Conservation (phyloP, 176 grass and related monocot genomes). For the Aechmea fasciata region DNA sequence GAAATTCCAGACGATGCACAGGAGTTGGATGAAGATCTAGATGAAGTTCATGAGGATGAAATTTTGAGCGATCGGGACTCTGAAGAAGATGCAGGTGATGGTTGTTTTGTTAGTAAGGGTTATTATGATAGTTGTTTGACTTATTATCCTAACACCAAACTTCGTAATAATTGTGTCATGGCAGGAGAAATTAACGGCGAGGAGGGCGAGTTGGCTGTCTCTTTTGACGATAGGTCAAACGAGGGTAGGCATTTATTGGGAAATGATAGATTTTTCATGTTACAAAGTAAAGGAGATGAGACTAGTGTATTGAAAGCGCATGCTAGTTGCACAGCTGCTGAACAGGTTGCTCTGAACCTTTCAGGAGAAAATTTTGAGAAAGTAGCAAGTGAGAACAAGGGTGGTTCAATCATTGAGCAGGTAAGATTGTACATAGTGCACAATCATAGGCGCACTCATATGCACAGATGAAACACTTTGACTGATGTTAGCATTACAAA, state of each 20-base stretch:
- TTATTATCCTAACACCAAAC: too few species aligned
- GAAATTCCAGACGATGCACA: slow-evolving; percentile 69
- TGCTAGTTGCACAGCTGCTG: slow-evolving; percentile 8
- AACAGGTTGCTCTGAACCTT: slow-evolving; percentile 8
- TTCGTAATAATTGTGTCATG: too few species aligned
- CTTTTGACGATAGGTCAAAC: neutral
- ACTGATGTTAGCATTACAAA: too few species aligned
- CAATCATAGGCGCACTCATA: neutral
- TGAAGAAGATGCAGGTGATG: slow-evolving; percentile 17
- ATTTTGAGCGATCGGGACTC: slow-evolving; percentile 30
- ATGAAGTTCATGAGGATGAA: slow-evolving; percentile 23
- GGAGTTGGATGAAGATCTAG: slow-evolving; percentile 26
- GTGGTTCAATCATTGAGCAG: slow-evolving; percentile 15
- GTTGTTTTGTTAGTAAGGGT: slow-evolving; percentile 18
- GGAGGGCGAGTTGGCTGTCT: too few species aligned
- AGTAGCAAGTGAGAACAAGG: slow-evolving; percentile 35
- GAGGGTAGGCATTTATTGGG: neutral
- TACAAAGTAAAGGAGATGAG: slow-evolving; percentile 21
- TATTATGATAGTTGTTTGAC: neutral
- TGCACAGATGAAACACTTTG: neutral
- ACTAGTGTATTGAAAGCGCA: slow-evolving; percentile 9
- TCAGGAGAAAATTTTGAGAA: slow-evolving; percentile 34
- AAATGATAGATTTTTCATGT: neutral
- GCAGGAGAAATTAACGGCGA: too few species aligned
- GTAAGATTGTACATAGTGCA: slow-evolving; percentile 18